Evolutionary conservation across 2,329 filamentous ascomycete species (phyloP).

Genomic region (Penicillium nordicum): DNA sequence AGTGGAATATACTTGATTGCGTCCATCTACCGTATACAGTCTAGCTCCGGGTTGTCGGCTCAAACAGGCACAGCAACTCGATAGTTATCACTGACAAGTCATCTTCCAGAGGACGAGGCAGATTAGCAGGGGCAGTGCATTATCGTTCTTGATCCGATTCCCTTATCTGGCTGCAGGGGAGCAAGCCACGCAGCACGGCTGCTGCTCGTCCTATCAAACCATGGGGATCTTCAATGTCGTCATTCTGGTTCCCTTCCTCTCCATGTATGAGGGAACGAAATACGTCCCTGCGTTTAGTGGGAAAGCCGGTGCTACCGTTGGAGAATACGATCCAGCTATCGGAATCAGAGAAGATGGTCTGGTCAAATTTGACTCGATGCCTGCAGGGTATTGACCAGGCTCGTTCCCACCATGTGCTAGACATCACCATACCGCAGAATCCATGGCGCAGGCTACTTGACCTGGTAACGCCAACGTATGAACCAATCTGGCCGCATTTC

Average conservation of each 20-base stretch:
- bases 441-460: conserved; percentile 28
- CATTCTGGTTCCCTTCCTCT: conserved; percentile 30
- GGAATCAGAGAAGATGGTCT: not conserved
- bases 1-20: not conserved
- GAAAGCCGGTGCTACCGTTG: not conserved
- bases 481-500: conserved; percentile 31
- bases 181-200: conserved; percentile 34
- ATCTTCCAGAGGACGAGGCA: conserved; percentile 10
- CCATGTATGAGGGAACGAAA: conserved; percentile 41
- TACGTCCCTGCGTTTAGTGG: conserved; percentile 21
- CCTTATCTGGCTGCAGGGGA: conserved; percentile 35
- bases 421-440: conserved; percentile 26
- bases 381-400: conserved; percentile 6
- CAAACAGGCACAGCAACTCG: too few species aligned
- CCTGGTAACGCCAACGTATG: conserved; percentile 23
- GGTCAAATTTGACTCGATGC: conserved; percentile 7
- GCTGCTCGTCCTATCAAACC: conserved; percentile 37
- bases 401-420: conserved; percentile 21
- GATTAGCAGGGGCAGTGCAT: conserved; percentile 8
- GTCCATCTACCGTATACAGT: conserved; percentile 5
- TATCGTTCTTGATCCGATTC: conserved; percentile 37
- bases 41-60: too few species aligned
- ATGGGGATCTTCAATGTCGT: conserved; percentile 33
- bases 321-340: conserved; percentile 6
- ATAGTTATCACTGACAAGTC: not conserved